Conservation (phyloP, 345 rosid species). For the Populus tremula region DNA sequence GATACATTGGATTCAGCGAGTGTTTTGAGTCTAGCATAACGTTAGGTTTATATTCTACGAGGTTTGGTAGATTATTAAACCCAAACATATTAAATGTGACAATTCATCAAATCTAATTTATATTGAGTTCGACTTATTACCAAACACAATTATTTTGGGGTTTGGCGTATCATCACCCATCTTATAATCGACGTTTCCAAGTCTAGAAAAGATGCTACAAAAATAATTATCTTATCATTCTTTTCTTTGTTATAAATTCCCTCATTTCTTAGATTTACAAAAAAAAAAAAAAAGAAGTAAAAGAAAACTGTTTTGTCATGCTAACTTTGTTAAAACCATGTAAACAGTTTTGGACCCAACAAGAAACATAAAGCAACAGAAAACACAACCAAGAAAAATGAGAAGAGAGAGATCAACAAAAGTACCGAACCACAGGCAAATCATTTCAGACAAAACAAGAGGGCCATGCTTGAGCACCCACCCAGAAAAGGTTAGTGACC, state of each 20-base stretch:
- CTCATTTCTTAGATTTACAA: too few relatives aligned
- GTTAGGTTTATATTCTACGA: fast-evolving
- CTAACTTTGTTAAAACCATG: not conserved
- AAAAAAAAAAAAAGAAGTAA: not conserved
- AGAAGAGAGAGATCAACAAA: not conserved
- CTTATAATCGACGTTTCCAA: too few relatives aligned
- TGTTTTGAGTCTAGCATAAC: too few relatives aligned
- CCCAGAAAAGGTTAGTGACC: conserved; percentile 9
- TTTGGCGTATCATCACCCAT: too few relatives aligned
- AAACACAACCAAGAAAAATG: not conserved
- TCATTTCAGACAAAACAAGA: conserved; percentile 34
- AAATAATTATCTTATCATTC: too few relatives aligned
- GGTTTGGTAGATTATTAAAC: too few relatives aligned
- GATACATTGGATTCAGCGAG: too few relatives aligned
- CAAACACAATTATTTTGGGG: too few relatives aligned
- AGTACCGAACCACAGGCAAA: not conserved
- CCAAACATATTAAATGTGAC: fast-evolving
- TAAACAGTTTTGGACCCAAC: not conserved
- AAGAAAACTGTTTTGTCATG: not conserved
- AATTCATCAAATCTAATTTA: too few relatives aligned
- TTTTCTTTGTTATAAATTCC: too few relatives aligned
- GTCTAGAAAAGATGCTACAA: too few relatives aligned
- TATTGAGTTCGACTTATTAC: too few relatives aligned
- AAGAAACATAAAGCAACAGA: not conserved
- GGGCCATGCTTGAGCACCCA: conserved; percentile 25